These are phyloP conservation scores for Vachellia pachyceras DNA, from an alignment of 306 rosid genomes.

Conservation along the genomic window DNA sequence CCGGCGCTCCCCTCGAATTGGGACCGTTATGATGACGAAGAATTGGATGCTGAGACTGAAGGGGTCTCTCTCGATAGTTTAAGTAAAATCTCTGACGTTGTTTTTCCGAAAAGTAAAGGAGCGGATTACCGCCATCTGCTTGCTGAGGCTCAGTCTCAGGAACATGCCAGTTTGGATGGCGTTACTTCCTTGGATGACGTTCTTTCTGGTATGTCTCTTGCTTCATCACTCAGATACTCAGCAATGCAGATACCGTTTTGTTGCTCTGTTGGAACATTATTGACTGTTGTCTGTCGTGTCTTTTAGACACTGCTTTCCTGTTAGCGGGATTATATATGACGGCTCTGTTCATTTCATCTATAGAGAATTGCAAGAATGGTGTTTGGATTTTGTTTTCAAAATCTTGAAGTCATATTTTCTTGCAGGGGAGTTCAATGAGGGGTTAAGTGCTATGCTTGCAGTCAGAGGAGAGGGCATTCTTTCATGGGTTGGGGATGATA, in stretches of 20 bases:
- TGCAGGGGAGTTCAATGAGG: constrained; percentile 68
- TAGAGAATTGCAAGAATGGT: not conserved
- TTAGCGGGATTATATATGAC: not conserved
- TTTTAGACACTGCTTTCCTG: not conserved
- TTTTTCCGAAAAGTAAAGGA: constrained; percentile 73
- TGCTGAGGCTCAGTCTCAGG: constrained; percentile 72
- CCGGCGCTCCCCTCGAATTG: constrained; percentile 70
- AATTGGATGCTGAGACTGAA: constrained; percentile 41
- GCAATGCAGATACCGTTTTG: not conserved
- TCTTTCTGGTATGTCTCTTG: constrained; percentile 56
- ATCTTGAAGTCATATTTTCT: constrained; percentile 13
- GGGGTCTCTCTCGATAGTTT: constrained; percentile 28
- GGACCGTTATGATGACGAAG: constrained; percentile 78
- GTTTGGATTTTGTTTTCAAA: constrained; percentile 23
- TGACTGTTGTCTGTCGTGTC: not conserved
- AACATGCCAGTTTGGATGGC: constrained; percentile 39
- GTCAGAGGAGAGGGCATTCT: constrained; percentile 67
- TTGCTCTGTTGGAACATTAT: constrained; percentile 8
- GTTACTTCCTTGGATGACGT: constrained; percentile 60
- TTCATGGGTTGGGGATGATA: constrained; percentile 70
- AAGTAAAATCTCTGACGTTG: constrained; percentile 47
- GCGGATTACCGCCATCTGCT: constrained; percentile 71
- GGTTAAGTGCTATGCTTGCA: constrained; percentile 68
- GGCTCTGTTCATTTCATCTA: not conserved
- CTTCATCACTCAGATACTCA: not conserved